Percentiles rank a stretch among this genome's conserved stretches.
Conservation (phyloP, 306 rosid species). For the Quercus gilva region DNA sequence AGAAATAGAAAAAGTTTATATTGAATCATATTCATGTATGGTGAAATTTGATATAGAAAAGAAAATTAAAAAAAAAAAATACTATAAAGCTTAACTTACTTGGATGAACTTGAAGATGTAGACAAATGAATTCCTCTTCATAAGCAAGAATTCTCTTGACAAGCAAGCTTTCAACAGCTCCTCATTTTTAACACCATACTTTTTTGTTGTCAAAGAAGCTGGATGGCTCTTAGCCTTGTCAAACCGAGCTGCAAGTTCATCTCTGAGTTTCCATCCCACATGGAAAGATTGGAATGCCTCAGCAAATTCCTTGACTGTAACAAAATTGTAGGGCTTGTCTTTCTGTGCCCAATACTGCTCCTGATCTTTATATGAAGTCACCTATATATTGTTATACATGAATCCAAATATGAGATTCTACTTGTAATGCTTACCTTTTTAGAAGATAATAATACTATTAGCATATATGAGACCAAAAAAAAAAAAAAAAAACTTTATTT, state of each 20-base stretch:
- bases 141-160: conserved; percentile 50
- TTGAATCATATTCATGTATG: neutral
- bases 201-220: conserved; percentile 48
- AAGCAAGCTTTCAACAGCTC: conserved; percentile 51
- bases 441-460: neutral
- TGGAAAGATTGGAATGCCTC: conserved; percentile 48
- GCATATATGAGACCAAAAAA: neutral
- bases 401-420: neutral
- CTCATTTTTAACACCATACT: conserved; percentile 39
- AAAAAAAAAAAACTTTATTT: neutral
- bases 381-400: conserved; percentile 29
- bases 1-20: neutral
- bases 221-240: conserved; percentile 50
- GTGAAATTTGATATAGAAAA: neutral
- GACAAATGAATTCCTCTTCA: conserved; percentile 52
- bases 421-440: neutral
- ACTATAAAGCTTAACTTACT: conserved; percentile 23
- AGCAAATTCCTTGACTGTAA: conserved; percentile 43
- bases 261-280: conserved; percentile 31
- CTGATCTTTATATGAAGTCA: conserved; percentile 59
- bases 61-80: neutral
- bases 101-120: conserved; percentile 41
- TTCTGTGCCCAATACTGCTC: conserved; percentile 45
- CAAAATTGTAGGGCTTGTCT: conserved; percentile 36
- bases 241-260: conserved; percentile 44